Evolutionary conservation across 2,329 filamentous ascomycete genomes (phyloP), one percentile per base, ranked within the genome.

Genomic region (Graphilbum sp.): DNA sequence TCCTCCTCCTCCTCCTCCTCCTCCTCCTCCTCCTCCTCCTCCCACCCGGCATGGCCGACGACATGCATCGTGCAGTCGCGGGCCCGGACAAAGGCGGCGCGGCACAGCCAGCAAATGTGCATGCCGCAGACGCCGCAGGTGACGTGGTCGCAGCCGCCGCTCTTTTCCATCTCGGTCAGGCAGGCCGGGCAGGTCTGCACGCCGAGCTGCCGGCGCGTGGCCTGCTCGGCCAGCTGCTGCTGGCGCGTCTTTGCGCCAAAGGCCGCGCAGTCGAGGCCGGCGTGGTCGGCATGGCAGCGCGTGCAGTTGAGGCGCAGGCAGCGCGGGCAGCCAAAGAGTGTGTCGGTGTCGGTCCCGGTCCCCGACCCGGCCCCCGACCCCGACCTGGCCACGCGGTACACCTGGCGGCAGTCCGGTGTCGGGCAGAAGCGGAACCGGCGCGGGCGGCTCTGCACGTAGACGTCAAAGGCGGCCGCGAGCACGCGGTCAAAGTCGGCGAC

Each of bases 331-430:
- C 49, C 56, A 37, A 53, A 54, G 0, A 43, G 42, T 2, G 24
- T n/a, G n/a, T n/a, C n/a, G n/a, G n/a, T n/a, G n/a, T n/a, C 34
- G 3, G 24, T n/a, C 20, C 5, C 11, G 5, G 32, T 21, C 18
- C 18, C 3, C 4, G 20, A 17, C 4, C 5, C 11, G 27, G 27
- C 11, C 18, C 12, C 9, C 8, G 18, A 5, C 31, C 41, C 11
- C 13, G 13, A 9, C 17, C 2, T 3, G 16, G 36, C 38, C 17
- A 42, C 36, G 8, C 61, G 57, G 44, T 67, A 67, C 10, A 65
- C 46, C 15, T 54, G 53, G 10, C 44, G 49, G 41, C 63, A 68
- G 43, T 63, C 60, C 0, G 61, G 53, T 0, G 58, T 61, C 2
- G 61, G 58, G 37, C 64, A 67, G 43, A 56, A 56, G 4, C 49